Conservation (phyloP, 176 grass and related monocot genomes). For the Musa troglodytarum region DNA sequence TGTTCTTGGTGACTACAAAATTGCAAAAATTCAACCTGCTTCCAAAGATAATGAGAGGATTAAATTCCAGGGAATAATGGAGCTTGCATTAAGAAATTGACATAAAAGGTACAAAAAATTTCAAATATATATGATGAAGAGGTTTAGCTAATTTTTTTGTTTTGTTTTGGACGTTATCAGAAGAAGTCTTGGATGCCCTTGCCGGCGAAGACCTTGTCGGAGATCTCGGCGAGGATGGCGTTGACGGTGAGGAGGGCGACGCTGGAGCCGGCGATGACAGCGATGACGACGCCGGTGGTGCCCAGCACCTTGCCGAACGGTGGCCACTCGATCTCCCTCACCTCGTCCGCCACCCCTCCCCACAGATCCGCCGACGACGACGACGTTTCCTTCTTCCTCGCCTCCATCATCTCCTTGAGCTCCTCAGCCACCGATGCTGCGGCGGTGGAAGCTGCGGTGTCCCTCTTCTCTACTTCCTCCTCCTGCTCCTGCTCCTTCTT, state of each 20-base stretch:
- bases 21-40: background rate
- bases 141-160: background rate
- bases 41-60: background rate
- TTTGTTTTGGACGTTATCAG: background rate
- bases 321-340: constrained; percentile 77
- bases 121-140: background rate
- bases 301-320: constrained; percentile 65
- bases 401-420: constrained; percentile 75
- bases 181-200: constrained; percentile 86
- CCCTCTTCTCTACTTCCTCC: constrained; percentile 1
- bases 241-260: constrained; percentile 81
- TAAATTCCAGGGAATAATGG: background rate
- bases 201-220: constrained; percentile 65
- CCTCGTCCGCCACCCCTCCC: constrained; percentile 54
- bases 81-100: background rate
- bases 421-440: constrained; percentile 44
- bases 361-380: constrained; percentile 28
- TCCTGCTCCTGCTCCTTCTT: constrained; percentile 14
- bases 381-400: constrained; percentile 41
- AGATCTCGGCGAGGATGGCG: constrained; percentile 70
- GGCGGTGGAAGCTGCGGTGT: background rate
- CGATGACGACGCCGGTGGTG: constrained; percentile 86
- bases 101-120: background rate
- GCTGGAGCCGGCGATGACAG: constrained; percentile 70
- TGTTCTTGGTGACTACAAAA: too few relatives aligned